phyloP scores from a whole-genome alignment of 495 filamentous ascomycete genomes.

The Neurospora terricola region DNA sequence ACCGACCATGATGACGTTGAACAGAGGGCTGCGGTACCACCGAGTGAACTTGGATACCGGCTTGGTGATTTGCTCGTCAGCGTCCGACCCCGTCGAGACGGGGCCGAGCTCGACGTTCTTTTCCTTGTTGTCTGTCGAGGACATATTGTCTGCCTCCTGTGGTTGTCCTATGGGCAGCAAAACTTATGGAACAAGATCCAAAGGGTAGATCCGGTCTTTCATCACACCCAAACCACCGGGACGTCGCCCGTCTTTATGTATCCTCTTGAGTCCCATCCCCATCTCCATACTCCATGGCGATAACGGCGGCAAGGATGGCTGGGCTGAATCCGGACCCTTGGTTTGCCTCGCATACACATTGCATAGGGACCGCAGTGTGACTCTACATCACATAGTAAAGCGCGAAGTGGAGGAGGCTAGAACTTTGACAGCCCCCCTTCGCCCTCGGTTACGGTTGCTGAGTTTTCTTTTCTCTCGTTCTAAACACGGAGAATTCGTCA shows the following conservation, averaged over 20 bases:
- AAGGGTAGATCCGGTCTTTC: not conserved
- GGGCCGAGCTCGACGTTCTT: conserved; percentile 6
- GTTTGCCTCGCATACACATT: not conserved
- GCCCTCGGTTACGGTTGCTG: not conserved
- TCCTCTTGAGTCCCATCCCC: not conserved
- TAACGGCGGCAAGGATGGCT: not conserved
- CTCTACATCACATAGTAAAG: not conserved
- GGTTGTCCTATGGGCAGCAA: not conserved
- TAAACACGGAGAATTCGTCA: not conserved
- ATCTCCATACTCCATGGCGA: not conserved
- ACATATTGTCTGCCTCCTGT: conserved; percentile 8
- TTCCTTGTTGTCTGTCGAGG: conserved; percentile 8
- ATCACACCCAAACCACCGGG: not conserved
- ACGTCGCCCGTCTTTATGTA: not conserved
- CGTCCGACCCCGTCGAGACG: not conserved
- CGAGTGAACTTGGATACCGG: conserved; percentile 23
- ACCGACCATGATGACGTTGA: conserved; percentile 46
- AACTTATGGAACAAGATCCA: not conserved
- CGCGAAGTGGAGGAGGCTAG: not conserved
- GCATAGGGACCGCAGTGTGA: not conserved
- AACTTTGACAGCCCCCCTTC: not conserved
- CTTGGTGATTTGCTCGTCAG: conserved; percentile 10
- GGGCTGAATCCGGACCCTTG: not conserved
- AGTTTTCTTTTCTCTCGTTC: not conserved
- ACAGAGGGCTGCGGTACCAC: conserved; percentile 44